These are phyloP conservation scores for Conticribra guillardii DNA, from an alignment of 108 stramenopile species.

Conservation along the genomic window DNA sequence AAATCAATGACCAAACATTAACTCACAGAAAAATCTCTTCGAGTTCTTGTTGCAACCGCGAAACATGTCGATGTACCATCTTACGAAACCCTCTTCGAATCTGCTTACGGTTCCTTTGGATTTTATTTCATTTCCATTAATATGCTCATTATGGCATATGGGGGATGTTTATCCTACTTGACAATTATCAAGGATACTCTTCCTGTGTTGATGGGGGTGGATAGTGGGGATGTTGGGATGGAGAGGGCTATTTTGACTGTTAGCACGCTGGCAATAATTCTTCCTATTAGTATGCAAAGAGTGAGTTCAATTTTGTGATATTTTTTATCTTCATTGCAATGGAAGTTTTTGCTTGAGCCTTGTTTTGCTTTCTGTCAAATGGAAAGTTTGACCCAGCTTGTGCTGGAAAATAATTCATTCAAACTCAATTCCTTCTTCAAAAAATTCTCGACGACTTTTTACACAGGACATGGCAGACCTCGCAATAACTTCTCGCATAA, in stretches of 20 bases:
- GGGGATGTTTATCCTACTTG: slow-evolving; percentile 81
- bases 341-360: not conserved
- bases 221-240: slow-evolving; percentile 46
- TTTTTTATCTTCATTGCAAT: not conserved
- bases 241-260: slow-evolving; percentile 59
- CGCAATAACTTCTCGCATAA: slow-evolving; percentile 52
- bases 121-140: slow-evolving; percentile 68
- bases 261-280: slow-evolving; percentile 62
- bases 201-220: slow-evolving; percentile 65
- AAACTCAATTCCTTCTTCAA: too few relatives aligned
- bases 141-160: slow-evolving; percentile 88
- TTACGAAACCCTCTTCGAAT: slow-evolving; percentile 47
- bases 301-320: slow-evolving; percentile 22
- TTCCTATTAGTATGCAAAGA: slow-evolving; percentile 75
- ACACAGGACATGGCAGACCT: slow-evolving; percentile 82
- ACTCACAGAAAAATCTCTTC: slow-evolving; percentile 76
- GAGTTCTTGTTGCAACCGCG: slow-evolving; percentile 75
- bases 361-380: too few relatives aligned
- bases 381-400: too few relatives aligned
- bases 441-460: too few relatives aligned
- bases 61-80: slow-evolving; percentile 76
- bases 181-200: slow-evolving; percentile 88
- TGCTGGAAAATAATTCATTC: too few relatives aligned
- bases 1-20: too few relatives aligned
- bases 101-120: slow-evolving; percentile 55